Base-by-base conservation (phyloP, 768 basidiomycete genomes). In the Baorangia bicolor region DNA sequence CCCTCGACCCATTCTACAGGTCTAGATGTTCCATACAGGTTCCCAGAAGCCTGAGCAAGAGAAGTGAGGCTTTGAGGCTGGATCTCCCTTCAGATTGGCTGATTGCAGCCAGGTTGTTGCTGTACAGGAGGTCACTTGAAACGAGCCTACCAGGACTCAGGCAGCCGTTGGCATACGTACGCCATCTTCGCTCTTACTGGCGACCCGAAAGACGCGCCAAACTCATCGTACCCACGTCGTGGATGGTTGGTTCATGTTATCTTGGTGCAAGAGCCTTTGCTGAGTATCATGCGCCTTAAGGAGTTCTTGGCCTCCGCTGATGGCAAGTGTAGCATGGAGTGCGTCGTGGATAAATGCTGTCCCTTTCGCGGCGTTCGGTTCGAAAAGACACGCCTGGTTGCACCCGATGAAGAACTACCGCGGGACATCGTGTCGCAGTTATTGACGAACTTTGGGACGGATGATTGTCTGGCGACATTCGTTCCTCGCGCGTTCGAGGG, bases 131-230 rank as follows among this genome's bases (percentile, higher is more conserved):
- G 9, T 49, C 58, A 18, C 59, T 64, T 2, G 51, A 60, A 52
- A 53, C 53, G 33, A 58, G 56, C 45, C 55, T 54, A 11, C 55
- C 46, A 41, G 64, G 62, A 43, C 57, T 64, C 57, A 49, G 57
- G 31, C 61, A 56, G 38, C 27, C 47, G 14, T 31, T 70, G 30
- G 50, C 60, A 20, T 70, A 70, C 58, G 45, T 62, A 31, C 50
- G 45, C 38, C 59, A 56, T 50, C 69, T 69, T 23, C 62, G 66
- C 28, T 57, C 66, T 21, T 33, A 27, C 39, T 69, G 68, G 68
- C 57, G 31, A 39, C 61, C 63, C 5, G 43, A 59, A 39, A 54
- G 46, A 49, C 39, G 45, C 11, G 31, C 55, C 49, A 60, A 61
- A n/a, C 59, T 67, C 35, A 4, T 59, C 55, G 59, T 66, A 0